Percentiles rank a stretch among this genome's conserved stretches.
Evolutionary conservation across 1,284 basidiomycete species (phyloP).

Genomic region (Naganishia sp.): DNA sequence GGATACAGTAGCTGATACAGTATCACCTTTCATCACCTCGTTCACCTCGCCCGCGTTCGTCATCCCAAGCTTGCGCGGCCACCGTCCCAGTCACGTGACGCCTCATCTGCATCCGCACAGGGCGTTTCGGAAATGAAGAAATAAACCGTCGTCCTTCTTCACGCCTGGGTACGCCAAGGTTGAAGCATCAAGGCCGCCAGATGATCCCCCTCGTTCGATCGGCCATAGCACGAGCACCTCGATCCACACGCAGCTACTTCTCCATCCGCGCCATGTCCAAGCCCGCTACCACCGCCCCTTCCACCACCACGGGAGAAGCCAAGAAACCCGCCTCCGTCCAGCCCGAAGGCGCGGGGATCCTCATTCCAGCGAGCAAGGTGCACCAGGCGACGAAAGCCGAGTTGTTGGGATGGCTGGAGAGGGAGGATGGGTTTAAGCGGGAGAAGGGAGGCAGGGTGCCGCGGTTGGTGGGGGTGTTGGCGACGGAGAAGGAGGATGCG

Average conservation of each 20-base stretch:
- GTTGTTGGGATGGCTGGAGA: conserved; percentile 43
- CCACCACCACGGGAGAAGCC: background rate
- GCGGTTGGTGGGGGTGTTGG: conserved; percentile 87
- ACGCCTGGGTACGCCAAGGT: no score
- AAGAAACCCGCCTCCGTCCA: background rate
- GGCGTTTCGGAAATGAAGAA: no score
- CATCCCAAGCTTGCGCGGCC: conserved; percentile 25
- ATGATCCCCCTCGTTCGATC: background rate
- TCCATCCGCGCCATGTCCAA: conserved; percentile 17
- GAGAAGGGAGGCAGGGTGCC: conserved; percentile 53
- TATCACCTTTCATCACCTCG: background rate
- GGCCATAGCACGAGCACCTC: background rate
- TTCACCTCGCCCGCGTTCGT: conserved; percentile 8
- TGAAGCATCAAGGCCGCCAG: background rate
- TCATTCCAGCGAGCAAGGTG: conserved; percentile 53
- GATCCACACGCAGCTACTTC: conserved; percentile 11
- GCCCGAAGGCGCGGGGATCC: conserved; percentile 44
- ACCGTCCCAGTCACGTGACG: background rate
- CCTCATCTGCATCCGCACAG: no score
- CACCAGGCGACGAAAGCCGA: conserved; percentile 54
- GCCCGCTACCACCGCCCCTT: conserved; percentile 8
- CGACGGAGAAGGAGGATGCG: conserved; percentile 82
- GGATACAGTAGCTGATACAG: no score
- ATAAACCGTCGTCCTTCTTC: no score
- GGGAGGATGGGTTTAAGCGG: conserved; percentile 30